Conservation (phyloP, 1,284 basidiomycete genomes). For the Heterobasidion annosum region DNA sequence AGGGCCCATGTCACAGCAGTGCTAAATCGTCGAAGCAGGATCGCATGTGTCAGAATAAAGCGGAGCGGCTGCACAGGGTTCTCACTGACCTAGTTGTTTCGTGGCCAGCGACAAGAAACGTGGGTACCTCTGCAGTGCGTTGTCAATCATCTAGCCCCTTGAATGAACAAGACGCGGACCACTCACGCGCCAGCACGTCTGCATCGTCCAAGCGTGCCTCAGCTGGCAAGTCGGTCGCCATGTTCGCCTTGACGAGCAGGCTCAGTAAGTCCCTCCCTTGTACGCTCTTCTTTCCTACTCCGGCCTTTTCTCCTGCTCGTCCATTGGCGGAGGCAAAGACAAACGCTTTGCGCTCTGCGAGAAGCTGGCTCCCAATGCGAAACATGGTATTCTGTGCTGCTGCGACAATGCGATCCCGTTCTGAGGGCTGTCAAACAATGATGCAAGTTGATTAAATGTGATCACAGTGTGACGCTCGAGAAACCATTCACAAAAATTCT, state of each 20-base stretch:
- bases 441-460: too few species aligned
- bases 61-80: neutral
- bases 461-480: slow-evolving; percentile 9
- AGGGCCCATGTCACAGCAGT: slow-evolving; percentile 48
- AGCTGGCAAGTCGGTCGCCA: slow-evolving; percentile 46
- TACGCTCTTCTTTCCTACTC: neutral
- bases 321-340: slow-evolving; percentile 5
- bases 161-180: neutral
- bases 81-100: slow-evolving; percentile 54
- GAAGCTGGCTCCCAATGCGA: slow-evolving; percentile 28
- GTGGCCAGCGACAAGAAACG: slow-evolving; percentile 63
- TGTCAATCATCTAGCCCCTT: neutral
- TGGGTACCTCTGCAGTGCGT: slow-evolving; percentile 37
- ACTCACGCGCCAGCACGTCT: slow-evolving; percentile 68
- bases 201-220: slow-evolving; percentile 59
- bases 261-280: slow-evolving; percentile 38
- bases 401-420: slow-evolving; percentile 1
- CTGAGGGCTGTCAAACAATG: slow-evolving; percentile 2
- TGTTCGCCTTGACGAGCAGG: slow-evolving; percentile 54
- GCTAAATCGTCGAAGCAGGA: slow-evolving; percentile 3
- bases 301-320: neutral
- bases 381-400: slow-evolving; percentile 9
- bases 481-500: slow-evolving; percentile 7
- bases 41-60: neutral
- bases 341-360: slow-evolving; percentile 33